Percentiles rank a stretch among this genome's conserved stretches.
phyloP scores from a whole-genome alignment of 164 flowering plant species.

The Kalanchoe fedtschenkoi region DNA sequence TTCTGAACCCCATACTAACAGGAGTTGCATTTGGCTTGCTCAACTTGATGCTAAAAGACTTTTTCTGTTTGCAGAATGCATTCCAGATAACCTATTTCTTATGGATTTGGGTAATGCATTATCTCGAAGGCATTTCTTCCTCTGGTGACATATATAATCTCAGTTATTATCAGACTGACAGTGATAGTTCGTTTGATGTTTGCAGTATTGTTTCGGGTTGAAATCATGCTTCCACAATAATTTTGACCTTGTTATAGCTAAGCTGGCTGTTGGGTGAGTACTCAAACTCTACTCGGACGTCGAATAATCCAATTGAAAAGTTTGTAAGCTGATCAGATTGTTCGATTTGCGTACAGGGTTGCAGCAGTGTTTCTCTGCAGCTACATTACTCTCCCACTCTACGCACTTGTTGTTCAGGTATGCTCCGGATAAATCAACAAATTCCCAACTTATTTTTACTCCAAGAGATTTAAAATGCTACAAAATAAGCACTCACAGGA shows the following conservation, averaged over 20 bases:
- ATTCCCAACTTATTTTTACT: too few relatives aligned
- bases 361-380: constrained; percentile 39
- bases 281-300: too few relatives aligned
- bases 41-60: background rate
- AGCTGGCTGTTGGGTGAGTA: constrained; percentile 45
- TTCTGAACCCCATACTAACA: background rate
- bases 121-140: background rate
- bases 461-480: background rate
- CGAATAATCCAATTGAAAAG: too few relatives aligned
- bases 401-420: constrained; percentile 60
- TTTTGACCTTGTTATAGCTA: constrained; percentile 21
- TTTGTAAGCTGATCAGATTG: background rate
- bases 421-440: too few relatives aligned
- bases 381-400: constrained; percentile 51
- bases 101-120: constrained; percentile 77
- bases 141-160: background rate
- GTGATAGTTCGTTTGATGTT: background rate
- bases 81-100: constrained; percentile 84
- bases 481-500: too few relatives aligned
- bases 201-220: constrained; percentile 51
- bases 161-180: background rate
- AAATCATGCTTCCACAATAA: constrained; percentile 48
- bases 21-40: background rate
- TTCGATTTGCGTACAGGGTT: constrained; percentile 23
- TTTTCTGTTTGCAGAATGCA: constrained; percentile 59